These are phyloP conservation scores for Plasmodium yoelii DNA, from an alignment of 169 alveolate genomes.

Conservation along the genomic window DNA sequence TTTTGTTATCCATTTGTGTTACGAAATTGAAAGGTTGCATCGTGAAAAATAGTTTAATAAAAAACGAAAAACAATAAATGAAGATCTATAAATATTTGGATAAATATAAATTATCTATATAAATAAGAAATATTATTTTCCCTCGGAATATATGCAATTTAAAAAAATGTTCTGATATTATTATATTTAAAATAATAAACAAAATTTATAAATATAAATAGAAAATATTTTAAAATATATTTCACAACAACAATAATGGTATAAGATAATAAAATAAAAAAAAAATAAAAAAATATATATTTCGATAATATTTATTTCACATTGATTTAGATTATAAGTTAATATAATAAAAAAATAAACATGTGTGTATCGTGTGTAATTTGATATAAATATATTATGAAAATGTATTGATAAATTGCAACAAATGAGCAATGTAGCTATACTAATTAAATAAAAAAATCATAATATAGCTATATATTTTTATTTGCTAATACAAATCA, in stretches of 20 bases:
- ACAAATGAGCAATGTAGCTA: not conserved
- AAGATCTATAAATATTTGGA: not conserved
- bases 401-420: not conserved
- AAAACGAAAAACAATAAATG: conserved; percentile 12
- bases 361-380: not conserved
- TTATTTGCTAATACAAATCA: conserved; percentile 13
- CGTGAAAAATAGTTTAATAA: not conserved
- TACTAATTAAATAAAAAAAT: conserved; percentile 6
- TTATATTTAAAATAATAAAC: conserved; percentile 12
- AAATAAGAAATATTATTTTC: not conserved
- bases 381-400: not conserved
- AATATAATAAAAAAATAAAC: conserved; percentile 26
- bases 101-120: not conserved
- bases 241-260: conserved; percentile 7
- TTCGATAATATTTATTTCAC: conserved; percentile 8
- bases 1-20: conserved; percentile 62
- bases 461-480: not conserved
- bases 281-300: conserved; percentile 4
- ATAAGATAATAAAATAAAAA: conserved; percentile 23
- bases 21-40: conserved; percentile 65
- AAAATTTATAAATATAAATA: conserved; percentile 36
- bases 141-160: conserved; percentile 6
- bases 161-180: conserved; percentile 17
- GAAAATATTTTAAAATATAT: conserved; percentile 35
- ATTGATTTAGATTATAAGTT: not conserved